Evolutionary conservation across 2,329 filamentous ascomycete species (phyloP), one percentile per base, ranked within the genome.

Genomic region (Xylaria sp.): DNA sequence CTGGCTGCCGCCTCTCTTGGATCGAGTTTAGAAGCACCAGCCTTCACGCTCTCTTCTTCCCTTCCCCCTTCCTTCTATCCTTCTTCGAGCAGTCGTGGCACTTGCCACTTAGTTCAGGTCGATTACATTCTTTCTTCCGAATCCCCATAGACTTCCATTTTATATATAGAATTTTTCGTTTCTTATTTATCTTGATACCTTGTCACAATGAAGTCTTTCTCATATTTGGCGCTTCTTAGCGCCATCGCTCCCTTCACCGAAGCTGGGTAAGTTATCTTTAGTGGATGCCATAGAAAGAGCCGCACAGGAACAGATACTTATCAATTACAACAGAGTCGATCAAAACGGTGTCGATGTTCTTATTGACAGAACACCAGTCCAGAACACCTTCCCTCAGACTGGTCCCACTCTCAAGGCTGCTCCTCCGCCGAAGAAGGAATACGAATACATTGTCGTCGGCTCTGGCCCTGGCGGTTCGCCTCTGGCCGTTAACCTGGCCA

Each of bases 381-480:
- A 74, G 55, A 74, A 74, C 52, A 56, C 51, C 18, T 74, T 73
- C 55, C 69, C 71, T 28, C 73, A 73, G 25, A 76, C 71, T 41
- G 73, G 74, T 5, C 71, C 73, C 48, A 69, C 69, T 3, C 68
- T 75, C 34, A 51, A 51, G 51, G 58, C 63, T 28, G 20, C 31
- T 50, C 64, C 44, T 25, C 72, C 68, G 1, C 10, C 31, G 28
- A 66, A 75, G 37, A 73, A 75, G 68, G 72, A 72, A 13, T 91
- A 91, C 74, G 89, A 91, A 70, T 91, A 90, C 79, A 83, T 90
- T 44, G 83, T 91, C 15, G 86, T 91, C 48, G 89, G 89, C n/a
- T 88, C 87, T 18, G 88, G 88, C 5, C 82, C 88, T 15, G 88
- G 88, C 23, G 88, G 88, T 58, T 86, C 85, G 41, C 88, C 88